A percentile compares a stretch with the other conserved stretches of the same genome.
phyloP scores from a whole-genome alignment of 257 asterid species.

The Penstemon eatonii region DNA sequence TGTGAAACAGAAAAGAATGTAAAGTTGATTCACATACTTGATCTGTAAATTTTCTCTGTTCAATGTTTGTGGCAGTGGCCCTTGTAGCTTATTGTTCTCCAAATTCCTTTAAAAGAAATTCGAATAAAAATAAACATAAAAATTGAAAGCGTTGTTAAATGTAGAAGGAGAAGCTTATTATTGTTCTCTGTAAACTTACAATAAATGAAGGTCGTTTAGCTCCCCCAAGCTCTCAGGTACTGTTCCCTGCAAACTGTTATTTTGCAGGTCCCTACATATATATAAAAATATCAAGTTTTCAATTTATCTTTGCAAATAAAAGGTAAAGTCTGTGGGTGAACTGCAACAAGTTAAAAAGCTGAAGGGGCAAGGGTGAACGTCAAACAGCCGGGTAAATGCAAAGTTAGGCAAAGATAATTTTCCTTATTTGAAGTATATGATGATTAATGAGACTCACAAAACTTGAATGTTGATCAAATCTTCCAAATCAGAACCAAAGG shows the following conservation, averaged over 20 bases:
- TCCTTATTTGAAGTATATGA: background rate
- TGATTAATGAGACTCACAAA: constrained; percentile 56
- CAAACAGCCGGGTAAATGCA: too few relatives aligned
- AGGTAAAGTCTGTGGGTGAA: too few relatives aligned
- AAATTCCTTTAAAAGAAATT: constrained; percentile 54
- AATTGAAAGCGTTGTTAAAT: background rate
- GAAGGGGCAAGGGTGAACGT: too few relatives aligned
- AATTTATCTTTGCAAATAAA: background rate
- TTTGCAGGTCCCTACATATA: constrained; percentile 70
- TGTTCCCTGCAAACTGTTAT: constrained; percentile 76
- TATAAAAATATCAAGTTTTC: background rate
- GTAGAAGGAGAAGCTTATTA: background rate
- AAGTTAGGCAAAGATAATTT: too few relatives aligned
- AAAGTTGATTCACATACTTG: constrained; percentile 43
- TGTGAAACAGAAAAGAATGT: background rate
- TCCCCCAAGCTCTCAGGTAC: constrained; percentile 82
- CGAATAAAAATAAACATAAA: constrained; percentile 14
- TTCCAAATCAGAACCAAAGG: constrained; percentile 82
- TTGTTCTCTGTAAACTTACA: constrained; percentile 49
- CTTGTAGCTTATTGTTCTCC: constrained; percentile 79
- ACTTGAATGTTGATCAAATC: constrained; percentile 85
- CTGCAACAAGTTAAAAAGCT: too few relatives aligned
- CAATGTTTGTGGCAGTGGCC: constrained; percentile 86
- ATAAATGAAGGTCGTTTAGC: constrained; percentile 63
- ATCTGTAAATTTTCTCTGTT: constrained; percentile 69